Evolutionary conservation across 495 filamentous ascomycete species (phyloP), one percentile per base, ranked within the genome.

Genomic region (Durotheca rogersii): DNA sequence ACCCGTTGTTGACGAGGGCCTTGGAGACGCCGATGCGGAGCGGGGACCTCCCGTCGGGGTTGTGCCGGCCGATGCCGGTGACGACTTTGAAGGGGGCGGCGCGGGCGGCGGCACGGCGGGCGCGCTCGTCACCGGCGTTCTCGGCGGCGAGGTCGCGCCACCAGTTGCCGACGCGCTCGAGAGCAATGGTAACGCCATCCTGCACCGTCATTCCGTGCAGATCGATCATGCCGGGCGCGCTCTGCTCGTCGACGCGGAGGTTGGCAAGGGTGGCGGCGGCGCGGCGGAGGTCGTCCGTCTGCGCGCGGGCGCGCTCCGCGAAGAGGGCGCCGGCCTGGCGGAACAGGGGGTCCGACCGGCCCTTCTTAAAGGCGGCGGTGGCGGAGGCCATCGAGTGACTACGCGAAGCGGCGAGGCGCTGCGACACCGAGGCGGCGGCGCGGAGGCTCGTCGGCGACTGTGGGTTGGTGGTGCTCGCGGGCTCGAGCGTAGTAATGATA

Each of bases 161-260:
- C 93, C 93, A 98, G 6, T 60, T 66, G 43, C 78, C 75, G 0
- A 88, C 85, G 11, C 78, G 72, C 29, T 82, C 77, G 27, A 76
- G 78, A 0, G 86, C 79, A 37, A 96, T 95, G 6, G 86, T 75
- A 7, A 88, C 74, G 0, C 84, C 92, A 65, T 95, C 86, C 29
- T 80, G 67, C 1, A 96, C 91, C 16, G 75, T 83, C 10, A 94
- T 80, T 7, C 90, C 90, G 62, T 98, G 93, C 17, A 98, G 72
- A 70, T 98, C 90, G 7, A 95, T 68, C 54, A 63, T 68, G 49
- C 66, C 69, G 2, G 61, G 41, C 1, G 72, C 77, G 34, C 82
- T 88, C 50, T 88, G 81, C 1, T 61, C 53, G 3, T 79, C 70
- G 1, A 89, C 89, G 11, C 81, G 70, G 3, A 68, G 66, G 56